Evolutionary conservation across 192 early-diverging fungal genomes (phyloP), one percentile per base, ranked within the genome.

Genomic region (Coemansia erecta): DNA sequence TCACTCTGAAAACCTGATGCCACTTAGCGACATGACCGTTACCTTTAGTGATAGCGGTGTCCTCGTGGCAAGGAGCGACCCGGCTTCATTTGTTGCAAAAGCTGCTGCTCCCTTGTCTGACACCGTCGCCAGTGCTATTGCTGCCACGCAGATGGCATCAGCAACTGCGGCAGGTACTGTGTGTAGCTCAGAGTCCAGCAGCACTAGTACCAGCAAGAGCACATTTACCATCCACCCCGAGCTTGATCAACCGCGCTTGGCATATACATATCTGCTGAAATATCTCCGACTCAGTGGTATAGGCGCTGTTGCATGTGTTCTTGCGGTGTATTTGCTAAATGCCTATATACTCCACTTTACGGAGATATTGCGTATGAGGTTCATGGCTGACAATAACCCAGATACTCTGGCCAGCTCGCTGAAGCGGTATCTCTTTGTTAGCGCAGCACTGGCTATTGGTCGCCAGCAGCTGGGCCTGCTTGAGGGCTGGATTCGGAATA

Each of bases 81-180:
- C 62, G 82, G 61, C 2, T 71, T 48, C 15, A 73, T 58, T 14
- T 18, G 40, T 1, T 39, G 42, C 12, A 74, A 81, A 23, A 82
- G 28, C 28, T 2, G 7, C 28, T 7, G 7, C 84, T 2, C 66
- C 74, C 0, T 58, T 86, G 9, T 66, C 84, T 3, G 73, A 85
- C 35, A 84, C 86, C 8, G 82, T 85, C 64, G 73, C 77, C 15
- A n/a, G n/a, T n/a, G n/a, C n/a, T n/a, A n/a, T n/a, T n/a, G n/a
- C n/a, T n/a, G n/a, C n/a, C n/a, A n/a, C n/a, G n/a, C n/a, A n/a
- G n/a, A n/a, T n/a, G 42, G 4, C 46, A 11, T 11, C 46, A 46
- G 22, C 63, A 73, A 35, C 15, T 73, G 10, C 37, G 61, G 13
- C 69, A 13, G 21, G 28, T 2, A 31, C 28, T 31, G 4, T 7